Evolutionary conservation across 805 yeast species (phyloP), one percentile per base, ranked within the genome.

Genomic region (Wickerhamomyces bisporus): DNA sequence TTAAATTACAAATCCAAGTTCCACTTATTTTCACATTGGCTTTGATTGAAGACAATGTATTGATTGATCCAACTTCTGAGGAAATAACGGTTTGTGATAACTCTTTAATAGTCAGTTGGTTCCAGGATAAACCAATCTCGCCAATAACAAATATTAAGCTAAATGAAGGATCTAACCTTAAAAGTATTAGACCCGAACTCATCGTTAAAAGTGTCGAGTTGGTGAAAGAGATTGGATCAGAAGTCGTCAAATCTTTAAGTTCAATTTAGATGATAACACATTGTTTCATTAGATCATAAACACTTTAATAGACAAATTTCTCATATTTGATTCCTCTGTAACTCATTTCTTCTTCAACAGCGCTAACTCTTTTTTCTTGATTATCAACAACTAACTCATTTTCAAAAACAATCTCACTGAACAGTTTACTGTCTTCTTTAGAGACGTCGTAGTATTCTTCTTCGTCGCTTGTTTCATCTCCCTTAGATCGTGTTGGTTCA

Each of bases 61-160:
- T 87, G 18, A 66, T 89, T 19, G 98, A 91, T 55, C 98, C 98
- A 0, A 80, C 94, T 1, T 65, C 75, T n/a, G 85, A 81, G 42
- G 98, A 91, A 59, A 89, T 86, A 56, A 85, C 79, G 43, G 95
- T 89, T 3, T 71, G 88, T 42, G 96, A 91, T 47, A 81, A 85
- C 42, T 96, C 96, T 1, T 46, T 91, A 16, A 65, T 88, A 33
- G 57, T 86, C 3, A 80, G 89, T 25, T 91, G 82, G 77, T 73
- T 75, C 39, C 64, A 79, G 40, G 79, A 78, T n/a, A 66, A 70
- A 40, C 75, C 86, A 1, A 74, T 79, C 10, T 72, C 95, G 0
- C 96, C 97, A 1, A 65, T 88, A 3, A 71, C 79, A 45, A 79
- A 83, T 15, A 59, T 84, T n/a, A 77, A 80, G 34, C 65, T 86